Evolutionary conservation across 495 filamentous ascomycete genomes (phyloP), one percentile per base, ranked within the genome.

Genomic region (Schizothecium vesticola): DNA sequence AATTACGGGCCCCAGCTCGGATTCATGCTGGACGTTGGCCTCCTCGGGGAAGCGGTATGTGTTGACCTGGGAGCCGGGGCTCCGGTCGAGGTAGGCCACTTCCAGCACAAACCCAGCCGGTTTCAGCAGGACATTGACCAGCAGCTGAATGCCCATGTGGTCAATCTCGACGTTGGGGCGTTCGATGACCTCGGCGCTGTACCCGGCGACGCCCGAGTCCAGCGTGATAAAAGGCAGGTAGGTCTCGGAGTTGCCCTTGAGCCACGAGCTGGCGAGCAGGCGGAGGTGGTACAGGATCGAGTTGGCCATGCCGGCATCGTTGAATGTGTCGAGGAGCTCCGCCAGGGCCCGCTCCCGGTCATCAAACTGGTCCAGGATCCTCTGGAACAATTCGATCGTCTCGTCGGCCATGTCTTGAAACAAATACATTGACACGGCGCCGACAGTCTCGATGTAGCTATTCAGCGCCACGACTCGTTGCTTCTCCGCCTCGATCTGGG

Each of bases 11-110:
- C 80, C 80, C 65, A 85, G 78, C 61, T 71, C 70, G 63, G 78
- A 77, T 25, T 76, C 80, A 65, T 82, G 82, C 63, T 83, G 80
- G 64, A 80, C 76, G 63, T 81, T 81, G 56, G 83, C 85, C 31
- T 86, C 81, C 61, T 88, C 82, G 43, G 87, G 86, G 71, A 94
- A 86, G 33, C 86, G 83, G 77, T 94, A 90, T 31, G 86, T 85
- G 76, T 94, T 97, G 69, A 94, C 92, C 67, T 89, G 86, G 22
- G 86, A 83, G 19, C 94, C 94, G 68, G 88, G 82, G 71, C 92
- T 97, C 66, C 95, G 87, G 78, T 99, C 95, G 23, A 99, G 86
- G 73, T 97, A 97, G 10, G 94, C 86, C 57, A 98, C 88, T 73
- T 97, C 92, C 11, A 97, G 86, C 11, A 89, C 87, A 69, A 97